These are phyloP conservation scores for Lepiota brunneoincarnata DNA, from an alignment of 768 basidiomycete species.

Conservation along the genomic window DNA sequence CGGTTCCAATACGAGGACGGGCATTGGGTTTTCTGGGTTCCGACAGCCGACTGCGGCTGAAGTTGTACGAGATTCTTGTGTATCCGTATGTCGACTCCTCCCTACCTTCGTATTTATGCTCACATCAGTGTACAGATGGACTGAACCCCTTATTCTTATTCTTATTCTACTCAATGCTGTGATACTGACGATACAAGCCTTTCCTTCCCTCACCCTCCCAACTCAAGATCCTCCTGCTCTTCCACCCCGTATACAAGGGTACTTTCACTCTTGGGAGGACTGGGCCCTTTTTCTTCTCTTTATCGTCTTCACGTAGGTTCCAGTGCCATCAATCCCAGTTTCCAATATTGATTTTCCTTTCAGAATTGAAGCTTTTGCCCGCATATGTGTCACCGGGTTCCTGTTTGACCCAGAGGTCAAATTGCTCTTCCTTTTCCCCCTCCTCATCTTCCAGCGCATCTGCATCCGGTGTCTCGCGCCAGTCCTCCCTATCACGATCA, in stretches of 20 bases:
- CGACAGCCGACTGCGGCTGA: conserved; percentile 57
- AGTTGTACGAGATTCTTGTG: conserved; percentile 66
- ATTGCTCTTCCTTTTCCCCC: conserved; percentile 44
- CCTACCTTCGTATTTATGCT: conserved; percentile 5
- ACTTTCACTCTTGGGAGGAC: conserved; percentile 91
- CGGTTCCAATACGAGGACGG: conserved; percentile 64
- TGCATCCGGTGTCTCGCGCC: conserved; percentile 26
- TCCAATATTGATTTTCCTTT: conserved; percentile 9
- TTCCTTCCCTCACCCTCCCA: conserved; percentile 55
- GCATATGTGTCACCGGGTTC: conserved; percentile 88
- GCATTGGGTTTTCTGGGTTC: conserved; percentile 79
- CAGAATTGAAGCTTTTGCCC: conserved; percentile 82
- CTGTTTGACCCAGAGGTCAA: conserved; percentile 80
- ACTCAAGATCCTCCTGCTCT: conserved; percentile 36
- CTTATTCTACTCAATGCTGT: conserved; percentile 84
- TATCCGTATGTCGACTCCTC: conserved; percentile 54
- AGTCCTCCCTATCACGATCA: conserved; percentile 40
- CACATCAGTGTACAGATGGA: conserved; percentile 51
- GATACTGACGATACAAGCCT: conserved; percentile 78
- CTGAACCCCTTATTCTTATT: conserved; percentile 80
- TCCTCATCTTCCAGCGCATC: conserved; percentile 29
- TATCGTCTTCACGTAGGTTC: conserved; percentile 76
- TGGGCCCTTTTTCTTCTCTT: conserved; percentile 82
- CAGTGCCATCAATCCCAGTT: neutral
- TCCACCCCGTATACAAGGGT: conserved; percentile 53